Percentiles rank a stretch among this genome's conserved stretches.
Conservation (phyloP, 2,329 filamentous ascomycete genomes). For the Hymenoscyphus infarciens region DNA sequence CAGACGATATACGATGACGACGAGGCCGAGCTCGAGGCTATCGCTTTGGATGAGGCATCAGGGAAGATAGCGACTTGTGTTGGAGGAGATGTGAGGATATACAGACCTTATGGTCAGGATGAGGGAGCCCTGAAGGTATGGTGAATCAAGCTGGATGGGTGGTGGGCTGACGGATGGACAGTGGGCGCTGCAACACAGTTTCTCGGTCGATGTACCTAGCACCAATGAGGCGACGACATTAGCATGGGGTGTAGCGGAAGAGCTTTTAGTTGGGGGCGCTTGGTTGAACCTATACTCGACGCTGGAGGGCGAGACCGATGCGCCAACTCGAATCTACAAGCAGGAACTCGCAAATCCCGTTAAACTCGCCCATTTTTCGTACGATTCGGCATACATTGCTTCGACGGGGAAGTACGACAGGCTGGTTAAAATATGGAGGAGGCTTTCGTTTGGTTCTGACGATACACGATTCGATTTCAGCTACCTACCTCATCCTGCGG, state of each 20-base stretch:
- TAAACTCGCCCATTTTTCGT: constrained; percentile 75
- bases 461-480: constrained; percentile 86
- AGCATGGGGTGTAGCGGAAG: constrained; percentile 84
- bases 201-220: constrained; percentile 45
- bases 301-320: constrained; percentile 31
- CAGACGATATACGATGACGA: constrained; percentile 91
- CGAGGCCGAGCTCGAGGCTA: constrained; percentile 59
- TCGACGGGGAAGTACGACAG: constrained; percentile 75
- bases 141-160: constrained; percentile 14
- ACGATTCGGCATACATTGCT: constrained; percentile 83
- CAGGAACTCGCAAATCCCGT: constrained; percentile 68
- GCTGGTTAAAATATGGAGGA: constrained; percentile 88
- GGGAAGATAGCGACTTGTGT: constrained; percentile 83
- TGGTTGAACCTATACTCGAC: constrained; percentile 66
- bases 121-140: constrained; percentile 72
- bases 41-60: constrained; percentile 75
- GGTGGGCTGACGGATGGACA: constrained; percentile 35
- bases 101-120: constrained; percentile 68
- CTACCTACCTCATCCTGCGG: constrained; percentile 79
- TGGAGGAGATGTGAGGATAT: constrained; percentile 65
- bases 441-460: constrained; percentile 76
- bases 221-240: constrained; percentile 51
- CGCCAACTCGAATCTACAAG: constrained; percentile 65
- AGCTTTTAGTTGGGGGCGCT: constrained; percentile 74
- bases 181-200: constrained; percentile 63